These are phyloP conservation scores for Chaetothyriales sp. DNA, from an alignment of 2,329 filamentous ascomycete species.

Conservation along the genomic window DNA sequence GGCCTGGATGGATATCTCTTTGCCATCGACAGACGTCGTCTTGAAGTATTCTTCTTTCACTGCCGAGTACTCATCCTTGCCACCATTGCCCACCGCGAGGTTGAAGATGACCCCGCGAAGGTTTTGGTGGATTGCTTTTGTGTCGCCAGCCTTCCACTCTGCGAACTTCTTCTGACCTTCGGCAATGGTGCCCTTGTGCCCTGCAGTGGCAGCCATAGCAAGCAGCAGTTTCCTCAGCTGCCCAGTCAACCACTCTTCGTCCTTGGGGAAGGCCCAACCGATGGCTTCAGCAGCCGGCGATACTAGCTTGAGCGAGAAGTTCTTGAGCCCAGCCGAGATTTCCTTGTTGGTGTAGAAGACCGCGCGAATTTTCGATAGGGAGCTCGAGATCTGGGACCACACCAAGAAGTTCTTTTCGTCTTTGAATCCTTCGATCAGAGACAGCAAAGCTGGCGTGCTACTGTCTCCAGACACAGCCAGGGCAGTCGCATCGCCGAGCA, in stretches of 20 bases:
- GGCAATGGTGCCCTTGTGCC: slow-evolving; percentile 55
- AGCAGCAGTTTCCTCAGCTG: slow-evolving; percentile 76
- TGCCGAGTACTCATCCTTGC: slow-evolving; percentile 53
- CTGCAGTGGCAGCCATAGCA: slow-evolving; percentile 57
- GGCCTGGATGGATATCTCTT: slow-evolving; percentile 66
- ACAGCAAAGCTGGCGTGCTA: slow-evolving; percentile 66
- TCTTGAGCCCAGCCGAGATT: slow-evolving; percentile 59
- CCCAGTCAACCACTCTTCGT: slow-evolving; percentile 68
- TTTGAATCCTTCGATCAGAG: slow-evolving; percentile 72
- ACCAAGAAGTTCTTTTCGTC: slow-evolving; percentile 76
- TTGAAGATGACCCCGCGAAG: slow-evolving; percentile 70
- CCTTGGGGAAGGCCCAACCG: slow-evolving; percentile 69
- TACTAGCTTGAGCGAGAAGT: slow-evolving; percentile 64
- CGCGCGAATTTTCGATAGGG: slow-evolving; percentile 63
- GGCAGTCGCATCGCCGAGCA: slow-evolving; percentile 79
- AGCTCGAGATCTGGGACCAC: slow-evolving; percentile 72
- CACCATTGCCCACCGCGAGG: slow-evolving; percentile 61
- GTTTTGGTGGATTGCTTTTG: slow-evolving; percentile 62
- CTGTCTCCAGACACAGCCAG: slow-evolving; percentile 78
- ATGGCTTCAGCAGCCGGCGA: slow-evolving; percentile 61
- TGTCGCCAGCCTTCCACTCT: slow-evolving; percentile 57
- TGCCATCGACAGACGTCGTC: slow-evolving; percentile 78
- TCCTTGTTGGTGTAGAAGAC: slow-evolving; percentile 66
- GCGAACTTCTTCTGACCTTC: slow-evolving; percentile 71
- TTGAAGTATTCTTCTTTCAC: slow-evolving; percentile 75